A percentile compares a stretch with the other conserved stretches of the same genome.
Conservation (phyloP, 352 stramenopile species). For the Phytophthora sp. region DNA sequence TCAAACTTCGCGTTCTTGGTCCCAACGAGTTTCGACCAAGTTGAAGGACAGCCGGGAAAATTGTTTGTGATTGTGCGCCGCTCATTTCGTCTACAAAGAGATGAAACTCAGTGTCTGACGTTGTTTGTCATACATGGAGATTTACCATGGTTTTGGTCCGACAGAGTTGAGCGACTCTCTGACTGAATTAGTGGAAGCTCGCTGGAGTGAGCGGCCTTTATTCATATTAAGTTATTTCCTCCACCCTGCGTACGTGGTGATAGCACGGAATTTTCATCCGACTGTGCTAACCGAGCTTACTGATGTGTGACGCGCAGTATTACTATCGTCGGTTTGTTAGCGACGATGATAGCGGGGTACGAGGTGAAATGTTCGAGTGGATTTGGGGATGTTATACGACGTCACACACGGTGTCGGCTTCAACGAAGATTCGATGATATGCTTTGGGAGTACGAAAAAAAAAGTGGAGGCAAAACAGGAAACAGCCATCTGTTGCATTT, state of each 20-base stretch:
- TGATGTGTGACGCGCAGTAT: neutral
- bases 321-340: neutral
- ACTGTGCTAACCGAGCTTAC: neutral
- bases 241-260: neutral
- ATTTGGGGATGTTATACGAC: neutral
- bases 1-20: neutral
- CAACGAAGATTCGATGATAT: neutral
- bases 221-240: neutral
- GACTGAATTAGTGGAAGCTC: neutral
- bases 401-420: neutral
- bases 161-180: neutral
- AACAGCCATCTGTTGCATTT: slow-evolving; percentile 19
- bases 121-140: neutral
- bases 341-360: neutral
- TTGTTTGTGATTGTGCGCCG: neutral
- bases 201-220: neutral
- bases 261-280: neutral
- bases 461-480: neutral
- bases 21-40: neutral
- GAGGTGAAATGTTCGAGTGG: slow-evolving; percentile 4
- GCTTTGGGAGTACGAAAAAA: neutral
- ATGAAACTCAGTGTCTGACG: neutral
- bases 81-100: neutral
- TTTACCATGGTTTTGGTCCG: neutral
- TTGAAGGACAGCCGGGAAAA: no score